A percentile compares a stretch with the other conserved stretches of the same genome.
phyloP scores from a whole-genome alignment of 805 yeast species.

The Candida railenensis region DNA sequence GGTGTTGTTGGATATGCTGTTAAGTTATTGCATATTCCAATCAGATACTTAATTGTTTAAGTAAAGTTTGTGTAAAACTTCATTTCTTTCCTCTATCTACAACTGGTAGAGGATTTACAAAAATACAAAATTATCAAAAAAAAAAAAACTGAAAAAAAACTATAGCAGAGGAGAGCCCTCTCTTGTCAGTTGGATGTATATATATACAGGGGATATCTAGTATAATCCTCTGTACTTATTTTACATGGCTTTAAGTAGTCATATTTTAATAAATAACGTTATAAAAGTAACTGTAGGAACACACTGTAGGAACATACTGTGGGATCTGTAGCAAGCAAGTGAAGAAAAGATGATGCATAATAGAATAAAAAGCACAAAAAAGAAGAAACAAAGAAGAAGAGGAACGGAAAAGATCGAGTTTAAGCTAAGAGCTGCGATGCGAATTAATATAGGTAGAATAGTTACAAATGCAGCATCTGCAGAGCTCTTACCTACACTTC shows the following conservation, averaged over 20 bases:
- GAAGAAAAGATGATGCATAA: too few relatives aligned
- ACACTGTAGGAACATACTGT: background rate
- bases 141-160: background rate
- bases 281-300: background rate
- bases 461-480: too few relatives aligned
- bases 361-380: too few relatives aligned
- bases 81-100: background rate
- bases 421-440: too few relatives aligned
- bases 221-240: background rate
- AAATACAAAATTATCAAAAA: background rate
- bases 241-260: background rate
- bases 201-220: background rate
- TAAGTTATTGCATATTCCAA: constrained; percentile 92
- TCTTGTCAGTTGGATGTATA: background rate
- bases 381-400: too few relatives aligned
- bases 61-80: background rate
- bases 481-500: too few relatives aligned
- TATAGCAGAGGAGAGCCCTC: too few relatives aligned
- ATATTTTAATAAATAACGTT: background rate
- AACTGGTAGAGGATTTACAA: background rate
- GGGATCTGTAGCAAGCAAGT: too few relatives aligned
- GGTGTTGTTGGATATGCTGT: constrained; percentile 96
- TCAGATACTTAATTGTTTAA: constrained; percentile 91
- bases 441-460: too few relatives aligned
- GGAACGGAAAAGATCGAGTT: too few relatives aligned